A percentile compares a stretch with the other conserved stretches of the same genome.
Conservation (phyloP, 2,329 filamentous ascomycete genomes). For the Trichoderma arundinaceum region DNA sequence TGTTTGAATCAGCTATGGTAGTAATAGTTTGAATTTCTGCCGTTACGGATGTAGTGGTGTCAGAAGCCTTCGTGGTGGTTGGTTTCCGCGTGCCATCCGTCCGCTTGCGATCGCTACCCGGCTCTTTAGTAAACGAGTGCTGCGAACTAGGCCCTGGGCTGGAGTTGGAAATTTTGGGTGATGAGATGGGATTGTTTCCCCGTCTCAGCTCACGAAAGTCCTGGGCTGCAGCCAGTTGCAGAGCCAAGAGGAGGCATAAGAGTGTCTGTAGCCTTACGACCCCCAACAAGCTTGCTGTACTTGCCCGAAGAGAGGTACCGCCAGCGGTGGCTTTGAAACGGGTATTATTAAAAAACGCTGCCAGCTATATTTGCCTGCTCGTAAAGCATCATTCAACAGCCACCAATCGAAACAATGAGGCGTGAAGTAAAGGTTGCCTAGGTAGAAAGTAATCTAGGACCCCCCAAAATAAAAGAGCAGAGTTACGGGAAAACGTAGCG, state of each 20-base stretch:
- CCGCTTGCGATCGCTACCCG: conserved; percentile 20
- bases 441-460: no score
- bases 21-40: conserved; percentile 23
- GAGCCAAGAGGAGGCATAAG: conserved; percentile 47
- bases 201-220: conserved; percentile 45
- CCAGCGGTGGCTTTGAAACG: conserved; percentile 22
- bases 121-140: conserved; percentile 5
- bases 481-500: conserved; percentile 21
- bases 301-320: not conserved
- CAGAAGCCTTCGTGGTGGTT: conserved; percentile 11
- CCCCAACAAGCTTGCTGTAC: conserved; percentile 43
- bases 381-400: conserved; percentile 34
- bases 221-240: conserved; percentile 48
- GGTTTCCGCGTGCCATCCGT: conserved; percentile 17
- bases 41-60: conserved; percentile 5
- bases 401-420: not conserved
- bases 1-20: conserved; percentile 31
- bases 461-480: not conserved
- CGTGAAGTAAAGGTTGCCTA: not conserved
- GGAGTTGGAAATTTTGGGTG: conserved; percentile 5
- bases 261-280: conserved; percentile 46
- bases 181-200: conserved; percentile 36
- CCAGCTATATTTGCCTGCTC: conserved; percentile 32
- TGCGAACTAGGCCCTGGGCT: not conserved
- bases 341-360: conserved; percentile 34